Conservation (phyloP, 75 land plant genomes). For the Isoetes taiwanensis region DNA sequence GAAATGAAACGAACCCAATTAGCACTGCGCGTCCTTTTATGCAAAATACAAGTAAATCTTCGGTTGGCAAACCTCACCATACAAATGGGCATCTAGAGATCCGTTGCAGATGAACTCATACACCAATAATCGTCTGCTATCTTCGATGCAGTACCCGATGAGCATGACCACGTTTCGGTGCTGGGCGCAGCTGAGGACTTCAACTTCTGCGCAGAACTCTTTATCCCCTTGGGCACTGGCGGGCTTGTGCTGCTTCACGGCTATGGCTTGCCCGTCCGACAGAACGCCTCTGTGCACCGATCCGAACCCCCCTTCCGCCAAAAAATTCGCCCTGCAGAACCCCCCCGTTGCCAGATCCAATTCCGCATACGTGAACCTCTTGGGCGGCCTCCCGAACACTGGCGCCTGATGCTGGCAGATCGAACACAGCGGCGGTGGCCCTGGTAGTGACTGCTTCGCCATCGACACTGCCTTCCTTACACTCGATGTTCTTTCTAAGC, state of each 20-base stretch:
- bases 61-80: conserved; percentile 35
- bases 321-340: conserved; percentile 34
- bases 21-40: not conserved
- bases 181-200: conserved; percentile 36
- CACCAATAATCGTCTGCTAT: conserved; percentile 58
- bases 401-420: conserved; percentile 2
- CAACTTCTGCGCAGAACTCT: conserved; percentile 51
- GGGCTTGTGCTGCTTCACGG: conserved; percentile 26
- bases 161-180: conserved; percentile 17
- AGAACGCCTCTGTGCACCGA: conserved; percentile 25
- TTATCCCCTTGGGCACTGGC: conserved; percentile 21
- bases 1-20: not conserved
- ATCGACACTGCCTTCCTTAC: conserved; percentile 52
- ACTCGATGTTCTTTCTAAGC: conserved; percentile 27
- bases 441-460: conserved; percentile 37
- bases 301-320: conserved; percentile 62
- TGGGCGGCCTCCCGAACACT: not conserved
- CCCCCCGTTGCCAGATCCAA: not conserved
- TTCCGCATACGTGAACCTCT: not conserved
- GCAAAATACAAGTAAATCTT: not conserved
- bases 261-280: conserved; percentile 46
- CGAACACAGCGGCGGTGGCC: conserved; percentile 3
- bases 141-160: conserved; percentile 39
- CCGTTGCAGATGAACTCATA: conserved; percentile 88
- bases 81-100: conserved; percentile 73